Base-by-base conservation (phyloP, 371 early-diverging fungal genomes). In the Haplosporangium sp. region DNA sequence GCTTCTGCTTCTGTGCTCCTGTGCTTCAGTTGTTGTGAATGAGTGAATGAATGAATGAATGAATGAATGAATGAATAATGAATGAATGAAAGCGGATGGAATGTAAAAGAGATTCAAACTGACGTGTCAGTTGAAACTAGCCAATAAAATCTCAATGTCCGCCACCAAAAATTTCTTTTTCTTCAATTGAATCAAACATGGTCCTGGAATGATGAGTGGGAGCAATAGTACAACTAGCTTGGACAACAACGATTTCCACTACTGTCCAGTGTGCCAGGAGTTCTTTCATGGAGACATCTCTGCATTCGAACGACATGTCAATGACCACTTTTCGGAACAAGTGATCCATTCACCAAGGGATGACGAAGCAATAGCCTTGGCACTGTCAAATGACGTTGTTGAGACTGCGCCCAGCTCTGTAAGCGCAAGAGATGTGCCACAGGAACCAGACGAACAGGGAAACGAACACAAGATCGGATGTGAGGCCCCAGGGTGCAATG, bases 261-360 rank as follows among this genome's bases (percentile, higher is more conserved):
- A 56, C 8, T 77, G 79, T 37, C 79, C 79, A 12, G 55, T 77
- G 59, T 77, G 79, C 55, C 41, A 61, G 11, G 64, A 68, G 13
- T 37, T 46, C 23, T 67, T 71, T 50, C 47, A 45, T 48, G 79
- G 79, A n/a, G 62, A 72, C 57, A 16, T 53, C 10, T n/a, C 61
- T 23, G 63, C 64, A 53, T 77, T 77, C 50, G 79, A 77, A 54
- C 55, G 16, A 42, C 79, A 77, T 43, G 73, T 77, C 68, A 54
- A 72, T 16, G 29, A 18, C 5, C 79, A 77, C 51, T 70, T 77
- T 64, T 55, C 42, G 9, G 59, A 43, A 23, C 63, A 69, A 4
- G 56, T 4, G 29, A 29, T 21, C 21, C 29, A 21, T 6, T 13
- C 5, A 6, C 12, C 42, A 18, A 20, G 54, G 4, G 23, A 51